Base-by-base conservation (phyloP, 805 yeast species). In the Candida berthetii region DNA sequence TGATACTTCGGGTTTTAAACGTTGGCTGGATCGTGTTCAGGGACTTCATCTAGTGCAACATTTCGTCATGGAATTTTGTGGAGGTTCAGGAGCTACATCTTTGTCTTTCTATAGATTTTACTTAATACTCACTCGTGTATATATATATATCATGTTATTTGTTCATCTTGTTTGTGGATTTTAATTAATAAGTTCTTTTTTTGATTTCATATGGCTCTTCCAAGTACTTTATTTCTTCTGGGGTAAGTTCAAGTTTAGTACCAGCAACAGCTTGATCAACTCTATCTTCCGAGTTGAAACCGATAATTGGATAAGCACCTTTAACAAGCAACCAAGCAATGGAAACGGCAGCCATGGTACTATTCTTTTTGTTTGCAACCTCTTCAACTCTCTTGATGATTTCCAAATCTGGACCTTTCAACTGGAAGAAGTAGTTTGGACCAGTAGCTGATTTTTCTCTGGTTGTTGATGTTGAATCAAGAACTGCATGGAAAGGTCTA, bases 241-340 rank as follows among this genome's bases (percentile, higher is more conserved):
- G 45, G 3, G 50, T 57, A 27, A 79, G 56, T 40, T 59, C 49
- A 19, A 76, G 52, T 15, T 58, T 54, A 20, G 71, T 41, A 4
- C 80, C 76, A 7, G 45, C 58, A 18, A 76, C 33, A 1, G 74
- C 73, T 42, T 78, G 84, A 27, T 75, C 76, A 14, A 80, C 65
- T 45, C 84, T 66, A 49, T 64, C 65, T 17, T 60, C 62, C 22
- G 67, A 67, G 51, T 62, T 68, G 42, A 78, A 44, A 2, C 85
- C 85, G 13, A 79, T 69, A 43, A 80, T 77, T 17, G 85, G 85
- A 31, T 54, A 46, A 25, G 64, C 58, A 13, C 80, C 81, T 52
- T 79, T 79, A 38, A 61, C 40, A 1, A 77, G 25, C 0, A 68
- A 68, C 82, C 82, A 80, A 4, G 81, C 76, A 8, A 69, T 63